Evolutionary conservation across 2,329 filamentous ascomycete genomes (phyloP), one percentile per base, ranked within the genome.

Genomic region (Ceratocystiopsis brevicomis): DNA sequence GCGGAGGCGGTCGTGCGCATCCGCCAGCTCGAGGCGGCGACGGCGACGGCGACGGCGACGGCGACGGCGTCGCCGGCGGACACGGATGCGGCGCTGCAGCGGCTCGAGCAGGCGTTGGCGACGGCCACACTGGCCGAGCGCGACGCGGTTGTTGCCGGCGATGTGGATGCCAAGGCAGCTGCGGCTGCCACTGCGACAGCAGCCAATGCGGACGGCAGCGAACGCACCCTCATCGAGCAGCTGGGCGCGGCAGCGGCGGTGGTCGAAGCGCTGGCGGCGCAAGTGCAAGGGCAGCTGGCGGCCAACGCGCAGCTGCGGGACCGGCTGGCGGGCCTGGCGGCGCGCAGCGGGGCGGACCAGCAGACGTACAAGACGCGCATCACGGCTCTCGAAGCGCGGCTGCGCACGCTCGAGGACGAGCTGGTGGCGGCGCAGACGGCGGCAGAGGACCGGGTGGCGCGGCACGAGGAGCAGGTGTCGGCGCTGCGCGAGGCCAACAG

Each of bases 391-490:
- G 87, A 96, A 57, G 71, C 72, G 48, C 80, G 78, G 45, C 77
- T 98, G 45, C 84, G 81, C 53, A 62, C 66, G 15, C 74, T 95
- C 41, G 90, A 96, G 57, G 87, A 96, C 48, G 75, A 80, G 52
- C 73, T 98, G 18, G 69, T 92, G 43, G 63, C 74, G 17, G 85
- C 88, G 2, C 88, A 96, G 59, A 78, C 84, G 45, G 73, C 81
- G 17, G 88, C 85, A 0, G 90, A 98, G 57, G 86, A 88, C 40
- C 78, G 78, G 36, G 75, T 96, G 45, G 65, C 73, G 38, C 78
- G 76, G 40, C 86, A 95, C 55, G 90, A 96, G 58, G 84, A 90
- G 35, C 86, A 95, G 59, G 71, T 94, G 35, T 65, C 73, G 16
- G 66, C 71, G 18, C 64, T 96, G 44, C 78, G 80, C 51, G 84